phyloP scores from a whole-genome alignment of 495 filamentous ascomycete genomes.

The Lophiotrema nucula region DNA sequence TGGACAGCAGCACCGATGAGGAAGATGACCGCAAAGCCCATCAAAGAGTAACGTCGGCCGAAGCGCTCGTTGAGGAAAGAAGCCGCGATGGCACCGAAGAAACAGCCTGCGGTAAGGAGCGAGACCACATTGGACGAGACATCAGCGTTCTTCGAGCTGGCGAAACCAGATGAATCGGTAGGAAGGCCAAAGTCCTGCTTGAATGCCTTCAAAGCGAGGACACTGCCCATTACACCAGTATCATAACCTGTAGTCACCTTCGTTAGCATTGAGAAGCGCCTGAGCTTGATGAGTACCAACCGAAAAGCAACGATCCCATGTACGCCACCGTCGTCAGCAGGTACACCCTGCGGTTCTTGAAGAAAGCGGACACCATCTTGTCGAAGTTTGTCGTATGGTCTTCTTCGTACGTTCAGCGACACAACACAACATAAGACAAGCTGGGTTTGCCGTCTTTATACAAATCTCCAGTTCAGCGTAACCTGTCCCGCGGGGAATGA shows the following conservation, averaged over 20 bases:
- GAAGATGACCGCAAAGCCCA: slow-evolving; percentile 32
- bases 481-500: no score
- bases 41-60: slow-evolving; percentile 31
- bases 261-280: neutral
- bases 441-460: neutral
- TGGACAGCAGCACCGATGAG: slow-evolving; percentile 32
- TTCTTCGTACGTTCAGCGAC: neutral
- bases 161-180: slow-evolving; percentile 10
- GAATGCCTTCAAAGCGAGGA: slow-evolving; percentile 56
- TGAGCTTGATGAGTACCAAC: slow-evolving; percentile 36
- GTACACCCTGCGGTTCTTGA: slow-evolving; percentile 57
- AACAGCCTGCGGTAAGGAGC: slow-evolving; percentile 50
- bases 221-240: slow-evolving; percentile 60
- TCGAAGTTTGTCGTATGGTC: neutral
- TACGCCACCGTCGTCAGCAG: slow-evolving; percentile 56
- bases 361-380: slow-evolving; percentile 32
- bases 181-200: slow-evolving; percentile 55
- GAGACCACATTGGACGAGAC: slow-evolving; percentile 59
- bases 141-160: slow-evolving; percentile 41
- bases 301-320: slow-evolving; percentile 54
- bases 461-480: no score
- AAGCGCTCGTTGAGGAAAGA: slow-evolving; percentile 30
- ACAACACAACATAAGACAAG: neutral
- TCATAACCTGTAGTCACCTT: slow-evolving; percentile 46
- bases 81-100: slow-evolving; percentile 35